Conservation (phyloP, 106 monocot species). For the Acorus gramineus region DNA sequence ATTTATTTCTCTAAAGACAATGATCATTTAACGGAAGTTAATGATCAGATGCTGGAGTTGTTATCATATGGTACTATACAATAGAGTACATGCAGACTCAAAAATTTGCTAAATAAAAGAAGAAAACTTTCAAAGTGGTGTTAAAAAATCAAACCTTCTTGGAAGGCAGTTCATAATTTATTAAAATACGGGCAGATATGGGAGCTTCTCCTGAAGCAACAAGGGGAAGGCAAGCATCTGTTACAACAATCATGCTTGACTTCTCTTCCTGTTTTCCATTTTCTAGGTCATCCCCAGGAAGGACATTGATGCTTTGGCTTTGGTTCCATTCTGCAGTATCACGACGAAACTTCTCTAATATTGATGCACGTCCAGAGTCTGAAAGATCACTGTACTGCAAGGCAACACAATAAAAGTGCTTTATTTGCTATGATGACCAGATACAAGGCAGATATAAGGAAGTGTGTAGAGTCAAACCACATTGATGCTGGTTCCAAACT, state of each 20-base stretch:
- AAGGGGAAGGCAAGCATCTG: slow-evolving; percentile 64
- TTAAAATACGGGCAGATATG: slow-evolving; percentile 43
- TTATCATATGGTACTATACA: too few relatives aligned
- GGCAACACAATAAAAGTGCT: not conserved
- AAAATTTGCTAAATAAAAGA: too few relatives aligned
- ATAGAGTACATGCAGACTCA: too few relatives aligned
- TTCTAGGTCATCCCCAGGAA: slow-evolving; percentile 25
- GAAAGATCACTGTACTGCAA: slow-evolving; percentile 72
- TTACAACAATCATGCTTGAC: slow-evolving; percentile 49
- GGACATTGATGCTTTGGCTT: slow-evolving; percentile 11
- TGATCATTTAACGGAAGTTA: too few relatives aligned
- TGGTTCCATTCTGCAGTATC: slow-evolving; percentile 48
- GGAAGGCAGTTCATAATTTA: slow-evolving; percentile 60
- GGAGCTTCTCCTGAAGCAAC: slow-evolving; percentile 39
- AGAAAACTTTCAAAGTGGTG: too few relatives aligned
- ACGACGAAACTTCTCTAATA: slow-evolving; percentile 54
- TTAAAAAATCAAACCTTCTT: slow-evolving; percentile 40
- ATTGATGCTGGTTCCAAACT: too few relatives aligned
- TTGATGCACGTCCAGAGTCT: slow-evolving; percentile 42
- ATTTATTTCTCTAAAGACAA: too few relatives aligned
- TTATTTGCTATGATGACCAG: too few relatives aligned
- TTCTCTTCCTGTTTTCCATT: slow-evolving; percentile 18
- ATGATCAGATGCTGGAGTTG: too few relatives aligned
- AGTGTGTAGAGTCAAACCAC: too few relatives aligned
- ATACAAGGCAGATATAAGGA: too few relatives aligned